Evolutionary conservation across 345 rosid genomes (phyloP).

Genomic region (Noccaea caerulescens): DNA sequence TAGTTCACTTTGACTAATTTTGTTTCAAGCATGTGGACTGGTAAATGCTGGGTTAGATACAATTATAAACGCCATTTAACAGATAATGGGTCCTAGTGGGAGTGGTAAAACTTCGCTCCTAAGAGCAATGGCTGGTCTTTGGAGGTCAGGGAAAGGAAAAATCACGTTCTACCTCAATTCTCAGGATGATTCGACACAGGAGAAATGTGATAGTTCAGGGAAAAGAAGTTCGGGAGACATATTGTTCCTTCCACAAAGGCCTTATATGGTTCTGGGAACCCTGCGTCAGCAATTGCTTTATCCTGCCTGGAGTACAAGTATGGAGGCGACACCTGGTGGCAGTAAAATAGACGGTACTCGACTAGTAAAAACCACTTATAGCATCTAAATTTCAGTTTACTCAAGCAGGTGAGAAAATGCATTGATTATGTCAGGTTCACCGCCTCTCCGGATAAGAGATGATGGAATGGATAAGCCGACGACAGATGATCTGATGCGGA

Average conservation of each 20-base stretch:
- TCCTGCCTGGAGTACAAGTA: slow-evolving; percentile 63
- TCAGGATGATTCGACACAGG: slow-evolving; percentile 45
- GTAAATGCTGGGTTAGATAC: slow-evolving; percentile 27
- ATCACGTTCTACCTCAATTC: slow-evolving; percentile 67
- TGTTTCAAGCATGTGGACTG: slow-evolving; percentile 6
- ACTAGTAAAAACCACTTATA: slow-evolving; percentile 1
- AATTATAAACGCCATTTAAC: slow-evolving; percentile 40
- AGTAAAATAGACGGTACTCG: slow-evolving; percentile 32
- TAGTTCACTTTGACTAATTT: slow-evolving; percentile 45
- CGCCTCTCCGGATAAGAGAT: slow-evolving; percentile 51
- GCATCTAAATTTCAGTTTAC: slow-evolving; percentile 22
- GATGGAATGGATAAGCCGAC: slow-evolving; percentile 54
- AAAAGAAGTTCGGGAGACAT: slow-evolving; percentile 52
- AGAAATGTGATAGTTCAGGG: slow-evolving; percentile 42
- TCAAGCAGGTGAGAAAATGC: slow-evolving; percentile 18
- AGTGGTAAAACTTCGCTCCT: slow-evolving; percentile 94
- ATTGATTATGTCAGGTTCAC: slow-evolving; percentile 47
- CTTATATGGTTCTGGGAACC: slow-evolving; percentile 95
- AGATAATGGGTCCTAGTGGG: slow-evolving; percentile 95
- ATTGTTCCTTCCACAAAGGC: slow-evolving; percentile 95
- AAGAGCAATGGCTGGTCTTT: slow-evolving; percentile 95
- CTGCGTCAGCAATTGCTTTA: slow-evolving; percentile 95
- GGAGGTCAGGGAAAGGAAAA: slow-evolving; percentile 85
- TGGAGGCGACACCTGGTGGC: slow-evolving; percentile 36
- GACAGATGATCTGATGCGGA: slow-evolving; percentile 64